Evolutionary conservation across 139 green algal species (phyloP), one percentile per base, ranked within the genome.

Genomic region (Chlamydomonas applanata): DNA sequence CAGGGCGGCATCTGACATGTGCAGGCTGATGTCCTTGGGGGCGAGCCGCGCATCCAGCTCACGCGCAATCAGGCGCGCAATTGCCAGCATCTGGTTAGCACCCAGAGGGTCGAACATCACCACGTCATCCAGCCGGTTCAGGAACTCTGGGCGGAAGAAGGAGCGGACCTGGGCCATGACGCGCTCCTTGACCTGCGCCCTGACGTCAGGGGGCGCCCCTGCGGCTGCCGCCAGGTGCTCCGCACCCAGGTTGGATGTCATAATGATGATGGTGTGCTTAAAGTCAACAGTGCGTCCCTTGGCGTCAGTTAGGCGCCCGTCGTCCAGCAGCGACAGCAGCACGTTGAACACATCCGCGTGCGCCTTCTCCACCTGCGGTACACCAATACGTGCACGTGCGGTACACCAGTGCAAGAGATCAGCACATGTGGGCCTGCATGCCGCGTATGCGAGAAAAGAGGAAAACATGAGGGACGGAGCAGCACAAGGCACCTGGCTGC

Each of bases 231-330:
- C 56, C 11, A 78, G 72, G 61, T 52, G 13, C 30, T 78, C 72
- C 20, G 69, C 32, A 52, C 95, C 95, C 44, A 98, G 76, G 83
- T 98, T 98, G 79, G 75, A 91, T 36, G 95, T 98, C 84, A 98
- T 92, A 88, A 98, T 98, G 85, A 98, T 85, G 33, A 98, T 73
- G 4, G 89, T 96, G 84, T 98, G 97, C 60, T 83, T 81, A 71
- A 98, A 98, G 78, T 89, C 88, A 22, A 98, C 95, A 44, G 87
- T 96, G 71, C 91, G 88, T 35, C 95, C 95, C 84, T 96, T 92
- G 69, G 46, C 36, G 27, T 82, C 76, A 24, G 69, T 82, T 34
- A 82, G 36, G 29, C 92, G 75, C 2, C 92, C 91, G 70, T 97
- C 93, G 67, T 97, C 93, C 80, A 97, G 82, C 45, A 97, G 83